phyloP scores from a whole-genome alignment of 2,329 filamentous ascomycete species.

The Zasmidium cellare region DNA sequence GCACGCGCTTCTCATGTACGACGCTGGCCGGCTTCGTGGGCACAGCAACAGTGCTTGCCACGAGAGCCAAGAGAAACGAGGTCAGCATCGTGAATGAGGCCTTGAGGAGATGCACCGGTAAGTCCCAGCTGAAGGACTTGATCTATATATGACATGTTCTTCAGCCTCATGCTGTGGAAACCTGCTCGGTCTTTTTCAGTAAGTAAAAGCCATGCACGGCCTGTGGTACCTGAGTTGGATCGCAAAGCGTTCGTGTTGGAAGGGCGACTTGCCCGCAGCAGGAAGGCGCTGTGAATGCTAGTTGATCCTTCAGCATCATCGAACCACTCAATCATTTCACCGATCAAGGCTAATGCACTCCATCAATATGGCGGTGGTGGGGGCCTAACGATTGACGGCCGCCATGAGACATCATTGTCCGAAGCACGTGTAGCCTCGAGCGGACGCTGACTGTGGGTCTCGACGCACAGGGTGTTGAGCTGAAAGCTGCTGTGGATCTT shows the following conservation, averaged over 20 bases:
- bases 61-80: not conserved
- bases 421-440: not conserved
- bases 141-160: not conserved
- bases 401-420: not conserved
- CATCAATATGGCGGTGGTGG: not conserved
- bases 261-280: not conserved
- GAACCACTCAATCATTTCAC: not conserved
- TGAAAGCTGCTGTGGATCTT: not conserved
- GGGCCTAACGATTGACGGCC: not conserved
- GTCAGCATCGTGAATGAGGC: not conserved
- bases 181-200: not conserved
- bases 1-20: slow-evolving; percentile 33
- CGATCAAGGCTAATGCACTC: not conserved
- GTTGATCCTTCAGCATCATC: not conserved
- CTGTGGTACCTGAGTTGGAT: not conserved
- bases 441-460: not conserved
- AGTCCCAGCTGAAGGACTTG: too few species aligned
- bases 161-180: not conserved
- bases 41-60: not conserved
- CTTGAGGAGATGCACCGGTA: not conserved
- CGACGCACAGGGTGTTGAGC: not conserved
- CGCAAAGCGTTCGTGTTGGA: not conserved
- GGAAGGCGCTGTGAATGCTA: not conserved
- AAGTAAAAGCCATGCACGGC: not conserved
- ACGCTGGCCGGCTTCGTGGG: slow-evolving; percentile 11